Evolutionary conservation across 345 rosid species (phyloP).

Genomic region (Sisymbrium irio): DNA sequence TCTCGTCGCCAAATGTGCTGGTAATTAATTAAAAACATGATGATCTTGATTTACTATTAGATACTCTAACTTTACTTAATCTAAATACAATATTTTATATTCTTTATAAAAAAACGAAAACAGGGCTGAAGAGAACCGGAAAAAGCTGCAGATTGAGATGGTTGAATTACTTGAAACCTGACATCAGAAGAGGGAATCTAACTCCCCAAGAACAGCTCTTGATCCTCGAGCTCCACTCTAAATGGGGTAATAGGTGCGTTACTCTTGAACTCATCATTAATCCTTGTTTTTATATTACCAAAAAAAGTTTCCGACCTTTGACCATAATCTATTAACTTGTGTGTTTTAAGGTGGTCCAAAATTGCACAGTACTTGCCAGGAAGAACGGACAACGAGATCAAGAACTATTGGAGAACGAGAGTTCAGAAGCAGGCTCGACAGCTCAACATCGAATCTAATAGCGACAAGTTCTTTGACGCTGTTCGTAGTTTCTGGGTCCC

Average conservation of each 20-base stretch:
- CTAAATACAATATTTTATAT: neutral
- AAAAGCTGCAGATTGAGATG: constrained; percentile 95
- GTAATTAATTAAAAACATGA: constrained; percentile 28
- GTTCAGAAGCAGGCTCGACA: constrained; percentile 90
- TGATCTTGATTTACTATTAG: neutral
- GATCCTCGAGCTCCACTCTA: constrained; percentile 90
- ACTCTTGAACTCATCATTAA: neutral
- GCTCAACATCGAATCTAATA: constrained; percentile 71
- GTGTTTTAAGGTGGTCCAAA: constrained; percentile 68
- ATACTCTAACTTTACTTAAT: neutral
- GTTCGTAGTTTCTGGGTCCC: constrained; percentile 73
- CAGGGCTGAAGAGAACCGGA: constrained; percentile 84
- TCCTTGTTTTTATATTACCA: neutral
- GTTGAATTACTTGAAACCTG: constrained; percentile 89
- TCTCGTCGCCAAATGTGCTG: constrained; percentile 71
- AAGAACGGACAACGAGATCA: constrained; percentile 90
- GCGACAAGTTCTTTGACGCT: constrained; percentile 66
- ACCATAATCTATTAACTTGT: neutral
- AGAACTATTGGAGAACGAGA: constrained; percentile 95
- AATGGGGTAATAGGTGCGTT: constrained; percentile 82
- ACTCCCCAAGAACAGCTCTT: constrained; percentile 76
- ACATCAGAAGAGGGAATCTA: constrained; percentile 82
- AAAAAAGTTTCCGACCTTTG: neutral
- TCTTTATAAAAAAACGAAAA: neutral
- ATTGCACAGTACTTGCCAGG: constrained; percentile 92